Evolutionary conservation across 2,329 filamentous ascomycete genomes (phyloP), one percentile per base, ranked within the genome.

Genomic region (Neoarthrinium moseri): DNA sequence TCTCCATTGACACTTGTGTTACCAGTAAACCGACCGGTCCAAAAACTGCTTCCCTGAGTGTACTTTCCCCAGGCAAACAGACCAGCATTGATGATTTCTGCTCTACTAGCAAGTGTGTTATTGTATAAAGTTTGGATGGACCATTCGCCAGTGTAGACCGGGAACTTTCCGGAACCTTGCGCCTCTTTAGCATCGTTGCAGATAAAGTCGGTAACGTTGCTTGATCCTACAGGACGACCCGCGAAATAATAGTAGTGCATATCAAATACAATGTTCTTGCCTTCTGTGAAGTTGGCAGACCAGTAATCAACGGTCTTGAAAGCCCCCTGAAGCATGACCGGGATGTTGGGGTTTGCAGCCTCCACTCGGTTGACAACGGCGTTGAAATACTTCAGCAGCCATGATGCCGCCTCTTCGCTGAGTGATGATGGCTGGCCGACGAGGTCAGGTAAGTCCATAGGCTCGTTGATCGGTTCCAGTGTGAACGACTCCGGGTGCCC

Each of bases 391-490:
- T 54, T 61, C 24, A 56, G 51, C 5, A 65, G 54, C 60, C 61
- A 68, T 24, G 50, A 54, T 8, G 57, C 54, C 22, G 58, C 63
- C 15, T 50, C 52, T 8, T 55, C 52, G 1, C 61, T 55, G 4
- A 68, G 54, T 6, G 58, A 60, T 11, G 57, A 57, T 3, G 60
- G 50, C 3, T 58, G 60, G 20, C 56, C 64, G 37, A 68, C 67
- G n/a, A 47, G 56, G 6, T 53, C 46, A 26, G 67, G 51, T 47
- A 64, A 65, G 53, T 69, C 66, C 23, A 51, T 57, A 1, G 64
- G 53, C 42, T 70, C 65, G 51, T 70, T 70, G 51, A 70, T 61
- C 5, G 65, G 63, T 4, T 55, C 57, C 32, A 70, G 49, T 43
- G 63, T 66, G 51, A 60, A 68, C 8, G 55, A 56, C 41, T 64